Percentiles rank a stretch among this genome's conserved stretches.
phyloP scores from a whole-genome alignment of 495 filamentous ascomycete species.

The Hypomontagnella monticulosa region DNA sequence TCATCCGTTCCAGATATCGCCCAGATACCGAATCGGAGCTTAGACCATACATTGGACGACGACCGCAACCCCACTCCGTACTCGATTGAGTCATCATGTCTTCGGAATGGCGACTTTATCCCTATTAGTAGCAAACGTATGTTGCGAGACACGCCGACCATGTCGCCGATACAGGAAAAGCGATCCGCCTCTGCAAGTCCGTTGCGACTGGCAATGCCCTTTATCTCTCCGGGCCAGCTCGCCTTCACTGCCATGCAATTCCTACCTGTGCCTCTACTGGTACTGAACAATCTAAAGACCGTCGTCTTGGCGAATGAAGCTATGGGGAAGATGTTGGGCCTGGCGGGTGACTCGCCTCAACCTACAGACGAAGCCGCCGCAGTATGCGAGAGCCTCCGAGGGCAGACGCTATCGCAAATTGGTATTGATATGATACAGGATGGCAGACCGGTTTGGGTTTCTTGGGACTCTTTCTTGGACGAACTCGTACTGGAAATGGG shows the following conservation, averaged over 20 bases:
- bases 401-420: slow-evolving; percentile 66
- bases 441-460: slow-evolving; percentile 61
- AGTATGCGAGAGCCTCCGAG: slow-evolving; percentile 58
- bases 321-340: slow-evolving; percentile 69
- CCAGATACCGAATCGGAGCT: slow-evolving; percentile 11
- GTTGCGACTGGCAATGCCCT: slow-evolving; percentile 51
- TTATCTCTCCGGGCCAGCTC: slow-evolving; percentile 54
- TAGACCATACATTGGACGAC: slow-evolving; percentile 20
- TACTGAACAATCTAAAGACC: slow-evolving; percentile 69
- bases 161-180: slow-evolving; percentile 27
- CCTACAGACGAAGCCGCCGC: slow-evolving; percentile 42
- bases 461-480: slow-evolving; percentile 66
- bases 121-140: slow-evolving; percentile 8
- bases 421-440: slow-evolving; percentile 71
- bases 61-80: slow-evolving; percentile 2
- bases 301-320: slow-evolving; percentile 76
- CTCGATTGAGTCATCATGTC: slow-evolving; percentile 18
- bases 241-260: slow-evolving; percentile 74
- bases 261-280: slow-evolving; percentile 71
- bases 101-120: slow-evolving; percentile 25
- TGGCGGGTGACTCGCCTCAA: slow-evolving; percentile 49
- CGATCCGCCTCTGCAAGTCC: slow-evolving; percentile 48
- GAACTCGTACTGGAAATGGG: slow-evolving; percentile 59
- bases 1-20: slow-evolving; percentile 21
- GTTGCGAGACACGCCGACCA: slow-evolving; percentile 26